Base-by-base conservation (phyloP, 2,329 filamentous ascomycete genomes). In the Colletotrichum destructivum region DNA sequence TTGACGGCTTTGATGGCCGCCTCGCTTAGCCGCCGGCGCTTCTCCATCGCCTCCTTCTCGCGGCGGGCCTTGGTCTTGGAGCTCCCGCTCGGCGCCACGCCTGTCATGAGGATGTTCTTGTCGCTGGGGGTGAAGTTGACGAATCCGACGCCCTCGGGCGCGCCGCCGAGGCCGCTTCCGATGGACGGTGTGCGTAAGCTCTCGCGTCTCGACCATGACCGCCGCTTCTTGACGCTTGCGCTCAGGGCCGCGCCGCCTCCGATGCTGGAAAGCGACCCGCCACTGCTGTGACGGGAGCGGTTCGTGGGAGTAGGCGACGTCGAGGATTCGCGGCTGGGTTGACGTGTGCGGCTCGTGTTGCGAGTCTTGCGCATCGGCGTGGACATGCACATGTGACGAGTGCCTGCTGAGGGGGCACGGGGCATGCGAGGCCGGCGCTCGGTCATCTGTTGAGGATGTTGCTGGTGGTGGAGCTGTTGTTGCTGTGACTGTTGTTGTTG, bases 11-110 rank as follows among this genome's bases (percentile, higher is more conserved):
- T 89, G 74, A 92, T 82, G 40, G 93, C 91, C 9, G 90, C 90
- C 80, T 93, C 90, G 77, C 88, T 91, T 66, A 95, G 79, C 79
- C 88, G 87, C 75, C 91, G 84, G 76, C 93, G 86, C 82, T 92
- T 91, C 78, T 98, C 96, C 64, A 89, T 86, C 2, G 94, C 94
- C 84, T 98, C 96, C 80, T 94, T 93, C 81, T 98, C 96, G 62
- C 96, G 86, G 66, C 95, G 85, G n/a, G 94, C 94, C 80, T 98
- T 98, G 11, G 96, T 98, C 88, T 98, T 98, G 75, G 90, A 93
- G 76, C 92, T 95, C 12, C 96, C 96, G 75, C 92, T 95, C 0
- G 96, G 96, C 56, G 96, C 96, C 15, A 99, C 96, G 6, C 95
- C 96, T 9, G 90, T 94, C 81, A 99, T 89, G 54, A 99, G 91